Evolutionary conservation across 2,329 filamentous ascomycete genomes (phyloP), one percentile per base, ranked within the genome.

Genomic region (Ramularia endophylla): DNA sequence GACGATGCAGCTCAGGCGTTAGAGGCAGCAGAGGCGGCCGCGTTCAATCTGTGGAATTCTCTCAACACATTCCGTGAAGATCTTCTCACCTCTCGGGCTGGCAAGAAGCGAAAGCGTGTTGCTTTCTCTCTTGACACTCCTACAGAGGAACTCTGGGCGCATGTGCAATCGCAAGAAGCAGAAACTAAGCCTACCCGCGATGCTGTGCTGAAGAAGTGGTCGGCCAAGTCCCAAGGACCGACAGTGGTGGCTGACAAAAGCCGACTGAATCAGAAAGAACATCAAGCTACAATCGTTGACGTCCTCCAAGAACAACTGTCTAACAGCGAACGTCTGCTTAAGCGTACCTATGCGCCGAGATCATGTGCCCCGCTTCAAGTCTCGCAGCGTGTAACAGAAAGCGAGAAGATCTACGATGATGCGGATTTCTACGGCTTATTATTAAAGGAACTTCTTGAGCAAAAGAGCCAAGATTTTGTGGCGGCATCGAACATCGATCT

Each of bases 341-440:
- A 78, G 57, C 78, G 80, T 32, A 85, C 83, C 0, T 78, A 77
- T 32, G 79, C 80, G 0, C 82, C 85, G 9, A 79, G 86, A 15
- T 88, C 85, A 1, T 89, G 85, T 56, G 85, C 85, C 0, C 85
- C 85, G 0, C 66, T 78, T 0, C 85, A 90, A 54, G 44, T 58
- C n/a, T 46, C 55, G 8, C 45, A 52, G 19, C 57, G 52, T 25
- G 57, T 80, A 17, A 65, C 68, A 8, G 74, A 82, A 52, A 80
- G 81, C 56, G 61, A 64, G 1, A 66, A 71, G 15, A 80, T 95
- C 53, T 98, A 92, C 68, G 90, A 97, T 61, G 92, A 98, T 56
- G 87, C 86, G 8, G 82, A 94, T 61, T 95, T 97, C 64, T 98
- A 98, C 67, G 87, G 94, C 62, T 71, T 92, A 11, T 76, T 98